These are phyloP conservation scores for Breviolum minutum DNA, from an alignment of 73 alveolate species.

Conservation along the genomic window DNA sequence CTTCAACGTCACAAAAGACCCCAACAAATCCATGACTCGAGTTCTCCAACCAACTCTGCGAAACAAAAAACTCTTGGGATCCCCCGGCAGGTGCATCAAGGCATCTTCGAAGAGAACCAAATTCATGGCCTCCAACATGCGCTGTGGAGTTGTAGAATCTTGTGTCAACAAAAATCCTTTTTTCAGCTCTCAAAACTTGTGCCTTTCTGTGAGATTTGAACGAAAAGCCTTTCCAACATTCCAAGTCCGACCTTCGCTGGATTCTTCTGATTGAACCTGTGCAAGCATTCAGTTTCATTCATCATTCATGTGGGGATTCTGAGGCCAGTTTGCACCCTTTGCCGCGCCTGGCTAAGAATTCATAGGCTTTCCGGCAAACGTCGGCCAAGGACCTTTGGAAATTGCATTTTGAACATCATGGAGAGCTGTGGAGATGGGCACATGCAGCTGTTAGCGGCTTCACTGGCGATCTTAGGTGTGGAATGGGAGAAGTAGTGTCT, in stretches of 20 bases:
- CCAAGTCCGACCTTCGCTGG: slow-evolving; percentile 28
- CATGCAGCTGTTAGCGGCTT: no score
- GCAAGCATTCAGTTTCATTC: background rate
- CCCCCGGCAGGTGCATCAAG: slow-evolving; percentile 97
- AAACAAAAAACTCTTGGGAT: background rate
- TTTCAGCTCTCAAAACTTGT: no score
- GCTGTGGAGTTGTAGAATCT: no score
- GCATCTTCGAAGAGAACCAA: slow-evolving; percentile 99
- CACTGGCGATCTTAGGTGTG: no score
- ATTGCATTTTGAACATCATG: no score
- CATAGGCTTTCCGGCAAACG: slow-evolving; percentile 76
- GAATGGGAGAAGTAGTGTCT: no score
- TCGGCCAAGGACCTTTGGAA: slow-evolving; percentile 23
- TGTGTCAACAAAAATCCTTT: no score
- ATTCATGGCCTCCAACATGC: slow-evolving; percentile 97
- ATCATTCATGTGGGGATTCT: no score
- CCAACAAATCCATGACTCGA: no score
- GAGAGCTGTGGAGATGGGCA: background rate
- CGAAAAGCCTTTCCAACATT: no score
- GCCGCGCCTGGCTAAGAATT: slow-evolving; percentile 8
- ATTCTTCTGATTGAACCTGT: slow-evolving; percentile 69
- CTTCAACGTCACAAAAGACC: no score
- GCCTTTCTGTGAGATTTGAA: no score
- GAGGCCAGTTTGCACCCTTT: background rate
- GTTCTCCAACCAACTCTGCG: background rate